Evolutionary conservation across 2,329 filamentous ascomycete species (phyloP).

Genomic region (Ascochyta viciae-villosae): DNA sequence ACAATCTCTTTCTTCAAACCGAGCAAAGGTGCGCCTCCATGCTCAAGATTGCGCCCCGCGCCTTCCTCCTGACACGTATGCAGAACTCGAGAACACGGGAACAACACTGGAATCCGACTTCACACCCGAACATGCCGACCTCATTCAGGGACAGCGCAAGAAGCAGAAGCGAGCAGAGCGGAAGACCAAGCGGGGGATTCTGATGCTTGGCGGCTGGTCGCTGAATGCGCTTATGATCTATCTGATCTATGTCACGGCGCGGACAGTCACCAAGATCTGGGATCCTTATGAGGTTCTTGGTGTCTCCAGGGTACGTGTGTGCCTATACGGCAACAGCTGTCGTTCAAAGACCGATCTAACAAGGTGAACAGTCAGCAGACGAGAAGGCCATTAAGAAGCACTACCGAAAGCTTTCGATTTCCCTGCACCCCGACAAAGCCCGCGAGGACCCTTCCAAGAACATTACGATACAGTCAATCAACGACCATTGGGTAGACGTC

Average conservation of each 20-base stretch:
- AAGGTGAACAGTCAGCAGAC: constrained; percentile 68
- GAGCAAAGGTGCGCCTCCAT: constrained; percentile 64
- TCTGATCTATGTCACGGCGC: constrained; percentile 80
- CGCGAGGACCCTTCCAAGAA: constrained; percentile 85
- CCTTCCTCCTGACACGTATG: constrained; percentile 19
- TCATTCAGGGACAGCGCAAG: constrained; percentile 81
- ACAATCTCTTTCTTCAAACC: constrained; percentile 88
- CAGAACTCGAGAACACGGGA: constrained; percentile 78
- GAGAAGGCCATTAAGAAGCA: constrained; percentile 93
- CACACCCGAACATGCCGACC: constrained; percentile 79
- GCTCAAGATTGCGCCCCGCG: constrained; percentile 1
- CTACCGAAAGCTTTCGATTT: constrained; percentile 85
- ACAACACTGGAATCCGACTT: constrained; percentile 83
- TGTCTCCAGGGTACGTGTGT: constrained; percentile 73
- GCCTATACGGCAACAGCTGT: not conserved
- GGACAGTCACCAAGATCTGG: constrained; percentile 79
- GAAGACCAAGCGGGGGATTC: constrained; percentile 81
- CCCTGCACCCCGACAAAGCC: constrained; percentile 92
- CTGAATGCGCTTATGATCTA: constrained; percentile 92
- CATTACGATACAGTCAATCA: constrained; percentile 83
- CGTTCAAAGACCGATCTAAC: constrained; percentile 26
- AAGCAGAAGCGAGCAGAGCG: constrained; percentile 90
- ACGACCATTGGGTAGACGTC: constrained; percentile 89
- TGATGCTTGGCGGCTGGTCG: constrained; percentile 78
- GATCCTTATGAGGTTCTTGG: constrained; percentile 96